Conservation (phyloP, 345 rosid genomes). For the Salix dunnii region DNA sequence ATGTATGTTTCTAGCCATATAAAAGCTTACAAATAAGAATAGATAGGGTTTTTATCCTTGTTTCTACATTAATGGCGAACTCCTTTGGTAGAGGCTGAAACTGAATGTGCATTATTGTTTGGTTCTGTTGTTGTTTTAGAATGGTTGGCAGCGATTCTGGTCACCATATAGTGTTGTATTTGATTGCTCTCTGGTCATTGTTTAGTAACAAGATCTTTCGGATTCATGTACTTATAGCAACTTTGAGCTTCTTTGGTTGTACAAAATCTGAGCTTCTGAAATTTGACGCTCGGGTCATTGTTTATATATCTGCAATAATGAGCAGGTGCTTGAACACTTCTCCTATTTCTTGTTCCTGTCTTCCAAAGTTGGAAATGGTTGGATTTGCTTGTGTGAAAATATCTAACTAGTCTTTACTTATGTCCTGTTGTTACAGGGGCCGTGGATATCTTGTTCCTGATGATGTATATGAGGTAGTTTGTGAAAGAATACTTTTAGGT, state of each 20-base stretch:
- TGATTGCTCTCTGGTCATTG: neutral
- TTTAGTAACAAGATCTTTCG: neutral
- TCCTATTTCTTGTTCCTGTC: neutral
- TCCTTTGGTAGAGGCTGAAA: neutral
- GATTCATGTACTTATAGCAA: neutral
- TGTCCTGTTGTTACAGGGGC: conserved; percentile 38
- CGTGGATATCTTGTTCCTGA: conserved; percentile 53
- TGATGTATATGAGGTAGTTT: conserved; percentile 52
- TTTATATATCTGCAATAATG: neutral
- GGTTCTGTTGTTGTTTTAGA: neutral
- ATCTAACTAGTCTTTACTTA: neutral
- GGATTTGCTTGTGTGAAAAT: neutral
- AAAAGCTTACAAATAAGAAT: neutral
- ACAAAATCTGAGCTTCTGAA: neutral
- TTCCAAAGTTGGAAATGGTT: neutral
- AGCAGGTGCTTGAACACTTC: neutral
- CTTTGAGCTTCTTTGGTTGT: neutral
- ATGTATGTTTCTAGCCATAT: neutral
- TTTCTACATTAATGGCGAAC: neutral
- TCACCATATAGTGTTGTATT: neutral
- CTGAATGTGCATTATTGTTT: neutral
- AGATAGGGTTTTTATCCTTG: neutral
- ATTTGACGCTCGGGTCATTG: neutral
- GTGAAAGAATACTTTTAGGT: neutral
- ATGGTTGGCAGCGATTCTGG: neutral